Conservation (phyloP, 257 asterid species). For the Euphrasia confusa region DNA sequence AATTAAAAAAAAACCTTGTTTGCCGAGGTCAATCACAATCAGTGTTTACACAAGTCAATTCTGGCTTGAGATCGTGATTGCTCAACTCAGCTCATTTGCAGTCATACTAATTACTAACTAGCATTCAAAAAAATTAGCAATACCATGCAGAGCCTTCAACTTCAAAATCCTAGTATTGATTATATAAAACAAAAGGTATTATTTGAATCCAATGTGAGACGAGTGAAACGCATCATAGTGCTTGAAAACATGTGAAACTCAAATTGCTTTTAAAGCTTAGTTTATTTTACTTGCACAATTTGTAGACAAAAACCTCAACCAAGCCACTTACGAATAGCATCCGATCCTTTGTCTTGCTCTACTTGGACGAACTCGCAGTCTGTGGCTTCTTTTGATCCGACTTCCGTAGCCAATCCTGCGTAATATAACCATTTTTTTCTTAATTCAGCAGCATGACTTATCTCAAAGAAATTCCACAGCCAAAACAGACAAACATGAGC, state of each 20-base stretch:
- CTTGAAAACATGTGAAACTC: neutral
- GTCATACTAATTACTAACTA: too few species aligned
- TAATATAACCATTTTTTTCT: neutral
- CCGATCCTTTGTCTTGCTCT: slow-evolving; percentile 15
- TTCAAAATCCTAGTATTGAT: neutral
- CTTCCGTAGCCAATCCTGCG: slow-evolving; percentile 50
- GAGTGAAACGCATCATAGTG: neutral
- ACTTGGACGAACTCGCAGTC: slow-evolving; percentile 34
- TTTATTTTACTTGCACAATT: slow-evolving; percentile 29
- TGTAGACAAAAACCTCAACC: slow-evolving; percentile 15
- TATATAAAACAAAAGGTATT: neutral
- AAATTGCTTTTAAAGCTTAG: neutral
- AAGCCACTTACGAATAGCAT: slow-evolving; percentile 16
- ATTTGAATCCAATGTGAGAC: neutral
- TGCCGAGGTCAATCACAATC: too few species aligned
- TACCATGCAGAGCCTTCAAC: neutral
- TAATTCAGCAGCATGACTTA: too few species aligned
- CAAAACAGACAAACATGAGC: too few species aligned
- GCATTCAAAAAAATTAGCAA: neutral
- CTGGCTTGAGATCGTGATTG: too few species aligned
- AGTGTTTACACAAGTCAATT: too few species aligned
- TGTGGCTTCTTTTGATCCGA: slow-evolving; percentile 41
- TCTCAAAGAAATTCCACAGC: too few species aligned
- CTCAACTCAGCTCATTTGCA: too few species aligned
- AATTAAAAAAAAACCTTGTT: too few species aligned